Conservation (phyloP, 2,329 filamentous ascomycete species). For the Fusarium bactridioides region DNA sequence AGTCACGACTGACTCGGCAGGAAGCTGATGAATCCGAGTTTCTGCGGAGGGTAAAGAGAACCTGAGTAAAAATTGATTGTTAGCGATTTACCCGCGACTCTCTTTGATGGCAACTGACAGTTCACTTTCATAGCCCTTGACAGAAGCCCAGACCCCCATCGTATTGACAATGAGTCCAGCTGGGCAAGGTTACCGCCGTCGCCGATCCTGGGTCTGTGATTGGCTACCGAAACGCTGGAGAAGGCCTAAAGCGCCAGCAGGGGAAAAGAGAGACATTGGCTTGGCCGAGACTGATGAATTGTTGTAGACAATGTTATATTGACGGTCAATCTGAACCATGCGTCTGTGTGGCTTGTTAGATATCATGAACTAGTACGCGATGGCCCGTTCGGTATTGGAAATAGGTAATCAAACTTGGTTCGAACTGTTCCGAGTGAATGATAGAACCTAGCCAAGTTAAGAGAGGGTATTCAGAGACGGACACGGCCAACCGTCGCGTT, state of each 20-base stretch:
- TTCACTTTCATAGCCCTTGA: background rate
- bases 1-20: background rate
- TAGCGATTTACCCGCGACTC: background rate
- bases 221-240: slow-evolving; percentile 45
- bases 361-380: background rate
- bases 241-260: slow-evolving; percentile 30
- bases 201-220: slow-evolving; percentile 38
- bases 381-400: background rate
- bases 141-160: slow-evolving; percentile 13
- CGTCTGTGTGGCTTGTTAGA: slow-evolving; percentile 14
- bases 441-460: background rate
- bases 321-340: slow-evolving; percentile 15
- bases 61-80: background rate
- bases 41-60: background rate
- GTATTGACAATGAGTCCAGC: slow-evolving; percentile 31
- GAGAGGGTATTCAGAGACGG: background rate
- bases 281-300: slow-evolving; percentile 14
- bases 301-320: slow-evolving; percentile 3
- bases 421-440: background rate
- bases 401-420: background rate
- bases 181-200: slow-evolving; percentile 42
- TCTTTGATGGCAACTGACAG: background rate
- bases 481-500: background rate
- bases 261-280: slow-evolving; percentile 33
- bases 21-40: background rate